These are phyloP conservation scores for Cronartium ribicola DNA, from an alignment of 1,284 basidiomycete genomes.

Conservation along the genomic window DNA sequence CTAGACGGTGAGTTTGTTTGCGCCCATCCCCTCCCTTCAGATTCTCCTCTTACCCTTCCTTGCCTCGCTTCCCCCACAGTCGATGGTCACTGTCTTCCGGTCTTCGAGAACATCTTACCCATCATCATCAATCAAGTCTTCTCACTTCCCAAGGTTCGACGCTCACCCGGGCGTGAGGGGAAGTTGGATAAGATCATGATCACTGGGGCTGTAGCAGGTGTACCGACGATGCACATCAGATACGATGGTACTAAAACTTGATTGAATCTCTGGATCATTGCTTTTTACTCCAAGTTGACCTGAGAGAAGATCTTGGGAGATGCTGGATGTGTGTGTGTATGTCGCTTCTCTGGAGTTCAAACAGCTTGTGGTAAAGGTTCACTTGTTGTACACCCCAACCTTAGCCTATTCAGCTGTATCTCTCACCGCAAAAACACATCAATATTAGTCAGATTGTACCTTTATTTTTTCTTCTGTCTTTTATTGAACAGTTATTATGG, in stretches of 20 bases:
- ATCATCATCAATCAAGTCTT: conserved; percentile 31
- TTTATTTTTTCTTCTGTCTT: too few species aligned
- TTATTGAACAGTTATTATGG: too few species aligned
- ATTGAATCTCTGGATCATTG: too few species aligned
- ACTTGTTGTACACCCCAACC: too few species aligned
- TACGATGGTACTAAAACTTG: conserved; percentile 23
- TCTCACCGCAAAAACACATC: too few species aligned
- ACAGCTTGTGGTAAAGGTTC: too few species aligned
- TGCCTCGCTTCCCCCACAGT: background rate
- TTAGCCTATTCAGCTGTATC: too few species aligned
- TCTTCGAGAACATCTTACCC: conserved; percentile 25
- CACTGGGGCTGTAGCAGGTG: conserved; percentile 12
- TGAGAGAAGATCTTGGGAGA: too few species aligned
- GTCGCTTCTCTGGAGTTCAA: too few species aligned
- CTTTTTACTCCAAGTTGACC: too few species aligned
- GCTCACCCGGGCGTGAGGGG: conserved; percentile 28
- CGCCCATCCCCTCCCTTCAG: background rate
- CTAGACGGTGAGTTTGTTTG: background rate
- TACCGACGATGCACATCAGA: conserved; percentile 39
- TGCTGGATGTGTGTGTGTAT: too few species aligned
- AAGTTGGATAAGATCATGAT: conserved; percentile 22
- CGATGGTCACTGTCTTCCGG: conserved; percentile 16
- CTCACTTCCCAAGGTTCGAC: conserved; percentile 11
- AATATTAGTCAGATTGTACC: too few species aligned
- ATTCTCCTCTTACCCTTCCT: background rate